A percentile compares a stretch with the other conserved stretches of the same genome.
Evolutionary conservation across 2,329 filamentous ascomycete species (phyloP).

Genomic region (Tolypocladium pustulatum): DNA sequence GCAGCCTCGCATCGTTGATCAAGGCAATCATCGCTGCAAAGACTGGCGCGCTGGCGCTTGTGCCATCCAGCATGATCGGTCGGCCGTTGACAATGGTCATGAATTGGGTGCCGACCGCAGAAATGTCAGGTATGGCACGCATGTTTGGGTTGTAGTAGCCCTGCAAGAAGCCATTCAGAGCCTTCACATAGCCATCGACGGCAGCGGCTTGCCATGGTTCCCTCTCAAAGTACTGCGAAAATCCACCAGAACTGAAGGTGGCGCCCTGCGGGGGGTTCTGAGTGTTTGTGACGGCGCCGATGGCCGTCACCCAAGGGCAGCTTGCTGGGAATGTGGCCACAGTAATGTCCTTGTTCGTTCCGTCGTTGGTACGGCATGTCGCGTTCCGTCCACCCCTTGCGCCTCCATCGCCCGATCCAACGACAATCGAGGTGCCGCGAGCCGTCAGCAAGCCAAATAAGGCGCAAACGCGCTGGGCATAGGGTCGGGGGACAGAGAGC

Average conservation of each 20-base stretch:
- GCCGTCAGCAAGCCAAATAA: slow-evolving; percentile 42
- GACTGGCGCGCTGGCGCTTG: slow-evolving; percentile 43
- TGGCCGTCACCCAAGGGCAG: slow-evolving; percentile 58
- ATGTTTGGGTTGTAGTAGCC: slow-evolving; percentile 33
- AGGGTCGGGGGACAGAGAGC: slow-evolving; percentile 38
- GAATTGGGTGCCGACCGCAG: slow-evolving; percentile 49
- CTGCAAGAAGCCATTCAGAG: slow-evolving; percentile 29
- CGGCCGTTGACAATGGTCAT: slow-evolving; percentile 20
- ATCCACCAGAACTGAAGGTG: slow-evolving; percentile 39
- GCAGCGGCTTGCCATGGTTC: slow-evolving; percentile 33
- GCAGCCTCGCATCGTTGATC: slow-evolving; percentile 42
- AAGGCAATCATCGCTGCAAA: slow-evolving; percentile 43
- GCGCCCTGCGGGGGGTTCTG: slow-evolving; percentile 28
- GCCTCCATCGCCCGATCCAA: slow-evolving; percentile 41
- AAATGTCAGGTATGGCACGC: slow-evolving; percentile 40
- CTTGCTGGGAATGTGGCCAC: slow-evolving; percentile 53
- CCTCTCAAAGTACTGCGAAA: slow-evolving; percentile 37
- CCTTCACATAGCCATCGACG: slow-evolving; percentile 28
- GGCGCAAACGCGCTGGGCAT: slow-evolving; percentile 41
- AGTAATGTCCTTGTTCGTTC: slow-evolving; percentile 42
- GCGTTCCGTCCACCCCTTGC: slow-evolving; percentile 34
- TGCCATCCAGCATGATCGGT: slow-evolving; percentile 24
- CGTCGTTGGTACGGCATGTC: slow-evolving; percentile 48
- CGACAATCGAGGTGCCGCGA: slow-evolving; percentile 40
- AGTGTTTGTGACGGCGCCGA: slow-evolving; percentile 45